Evolutionary conservation across 108 stramenopile genomes (phyloP).

Genomic region (Epithemia pelagica): DNA sequence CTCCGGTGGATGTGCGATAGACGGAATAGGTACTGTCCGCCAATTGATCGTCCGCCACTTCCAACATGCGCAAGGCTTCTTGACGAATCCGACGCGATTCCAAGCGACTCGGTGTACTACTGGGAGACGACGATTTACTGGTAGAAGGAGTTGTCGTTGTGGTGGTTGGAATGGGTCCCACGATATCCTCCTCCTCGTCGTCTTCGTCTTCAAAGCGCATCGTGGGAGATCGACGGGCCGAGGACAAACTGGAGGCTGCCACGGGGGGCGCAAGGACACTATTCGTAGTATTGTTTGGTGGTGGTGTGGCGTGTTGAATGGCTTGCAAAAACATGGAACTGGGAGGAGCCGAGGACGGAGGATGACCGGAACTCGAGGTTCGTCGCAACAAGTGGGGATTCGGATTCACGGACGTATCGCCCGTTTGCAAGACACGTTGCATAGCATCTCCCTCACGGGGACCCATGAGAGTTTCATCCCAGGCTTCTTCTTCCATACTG

Average conservation of each 20-base stretch:
- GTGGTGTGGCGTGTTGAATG: neutral
- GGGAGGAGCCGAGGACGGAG: neutral
- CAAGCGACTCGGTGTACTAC: no score
- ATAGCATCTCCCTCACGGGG: neutral
- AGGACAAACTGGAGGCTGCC: neutral
- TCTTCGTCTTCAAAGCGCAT: conserved; percentile 2
- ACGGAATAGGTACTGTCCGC: conserved; percentile 11
- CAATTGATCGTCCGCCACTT: conserved; percentile 24
- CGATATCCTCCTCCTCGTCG: neutral
- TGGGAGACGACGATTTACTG: no score
- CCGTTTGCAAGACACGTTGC: neutral
- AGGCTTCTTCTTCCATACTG: neutral
- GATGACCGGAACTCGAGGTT: neutral
- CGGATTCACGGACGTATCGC: neutral
- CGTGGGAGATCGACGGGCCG: neutral
- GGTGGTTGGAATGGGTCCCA: neutral
- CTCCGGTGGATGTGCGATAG: conserved; percentile 10
- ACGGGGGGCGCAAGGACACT: neutral
- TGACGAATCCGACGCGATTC: conserved; percentile 5
- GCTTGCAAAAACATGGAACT: neutral
- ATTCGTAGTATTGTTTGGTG: neutral
- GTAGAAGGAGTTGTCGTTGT: no score
- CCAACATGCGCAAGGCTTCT: conserved; percentile 27
- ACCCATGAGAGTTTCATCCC: neutral
- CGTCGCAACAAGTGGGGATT: neutral